Evolutionary conservation across 2,329 filamentous ascomycete genomes (phyloP).

Genomic region (Zalaria obscura): DNA sequence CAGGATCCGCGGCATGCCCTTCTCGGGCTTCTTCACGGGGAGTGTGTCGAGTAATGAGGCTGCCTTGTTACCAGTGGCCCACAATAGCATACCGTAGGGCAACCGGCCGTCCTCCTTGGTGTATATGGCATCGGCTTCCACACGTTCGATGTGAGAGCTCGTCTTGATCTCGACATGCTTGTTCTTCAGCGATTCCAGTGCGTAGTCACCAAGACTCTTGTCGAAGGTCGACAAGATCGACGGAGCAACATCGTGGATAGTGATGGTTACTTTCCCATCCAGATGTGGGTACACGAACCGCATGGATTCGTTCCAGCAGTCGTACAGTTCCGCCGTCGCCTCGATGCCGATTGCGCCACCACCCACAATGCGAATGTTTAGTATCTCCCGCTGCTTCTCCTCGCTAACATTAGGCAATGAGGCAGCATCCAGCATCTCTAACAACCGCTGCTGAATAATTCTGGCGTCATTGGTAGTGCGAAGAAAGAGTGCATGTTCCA

Average conservation of each 20-base stretch:
- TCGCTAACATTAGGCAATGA: slow-evolving; percentile 16
- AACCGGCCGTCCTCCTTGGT: slow-evolving; percentile 22
- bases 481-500: slow-evolving; percentile 24
- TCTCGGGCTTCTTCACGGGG: slow-evolving; percentile 17
- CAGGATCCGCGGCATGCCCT: slow-evolving; percentile 20
- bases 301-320: slow-evolving; percentile 26
- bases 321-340: slow-evolving; percentile 28
- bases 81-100: slow-evolving; percentile 23
- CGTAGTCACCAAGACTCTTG: slow-evolving; percentile 26
- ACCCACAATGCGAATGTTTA: slow-evolving; percentile 26
- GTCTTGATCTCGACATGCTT: slow-evolving; percentile 25
- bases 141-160: slow-evolving; percentile 21
- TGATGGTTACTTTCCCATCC: slow-evolving; percentile 23
- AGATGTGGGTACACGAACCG: slow-evolving; percentile 25
- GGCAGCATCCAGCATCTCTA: slow-evolving; percentile 24
- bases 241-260: slow-evolving; percentile 31
- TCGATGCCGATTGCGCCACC: slow-evolving; percentile 29
- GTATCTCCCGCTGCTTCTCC: slow-evolving; percentile 17
- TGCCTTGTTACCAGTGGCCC: slow-evolving; percentile 24
- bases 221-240: slow-evolving; percentile 28
- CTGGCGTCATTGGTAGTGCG: slow-evolving; percentile 21
- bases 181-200: slow-evolving; percentile 20
- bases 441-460: slow-evolving; percentile 19
- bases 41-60: slow-evolving; percentile 19
- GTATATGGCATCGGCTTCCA: slow-evolving; percentile 19